A percentile compares a stretch with the other conserved stretches of the same genome.
Evolutionary conservation across 208 protist genomes (phyloP).

Genomic region (Leishmania tropica): DNA sequence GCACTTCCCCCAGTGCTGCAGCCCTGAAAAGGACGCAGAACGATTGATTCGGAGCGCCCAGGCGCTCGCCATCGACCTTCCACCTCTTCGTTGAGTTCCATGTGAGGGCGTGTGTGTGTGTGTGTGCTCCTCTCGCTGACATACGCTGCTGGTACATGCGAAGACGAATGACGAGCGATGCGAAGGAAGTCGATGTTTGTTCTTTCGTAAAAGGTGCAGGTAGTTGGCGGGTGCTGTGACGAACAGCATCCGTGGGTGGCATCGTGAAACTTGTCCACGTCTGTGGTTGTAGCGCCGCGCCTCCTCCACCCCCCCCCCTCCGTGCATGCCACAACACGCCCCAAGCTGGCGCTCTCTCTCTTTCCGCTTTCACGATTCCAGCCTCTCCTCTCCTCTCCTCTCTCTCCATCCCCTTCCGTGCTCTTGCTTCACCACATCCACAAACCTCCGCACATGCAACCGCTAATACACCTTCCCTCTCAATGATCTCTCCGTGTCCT

Average conservation of each 20-base stretch:
- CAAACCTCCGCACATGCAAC: background rate
- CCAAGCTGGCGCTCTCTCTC: background rate
- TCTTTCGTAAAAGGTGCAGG: background rate
- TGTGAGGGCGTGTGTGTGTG: background rate
- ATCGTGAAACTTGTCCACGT: background rate
- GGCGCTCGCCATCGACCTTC: background rate
- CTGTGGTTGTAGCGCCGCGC: background rate
- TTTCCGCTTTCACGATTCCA: background rate
- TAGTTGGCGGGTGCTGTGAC: background rate
- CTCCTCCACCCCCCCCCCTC: background rate
- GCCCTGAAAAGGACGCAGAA: background rate
- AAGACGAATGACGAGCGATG: background rate
- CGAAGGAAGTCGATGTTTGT: too few relatives aligned
- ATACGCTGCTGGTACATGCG: background rate
- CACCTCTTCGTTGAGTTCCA: background rate
- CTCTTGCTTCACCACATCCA: background rate
- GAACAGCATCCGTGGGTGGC: background rate
- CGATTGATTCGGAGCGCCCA: background rate
- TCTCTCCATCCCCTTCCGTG: background rate
- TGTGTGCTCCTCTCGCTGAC: background rate
- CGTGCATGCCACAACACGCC: background rate
- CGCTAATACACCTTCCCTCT: background rate
- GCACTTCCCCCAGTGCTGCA: conserved; percentile 47
- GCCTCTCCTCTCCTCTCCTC: background rate
- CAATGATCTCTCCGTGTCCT: conserved; percentile 9